A percentile compares a stretch with the other conserved stretches of the same genome.
Evolutionary conservation across 2,329 filamentous ascomycete species (phyloP).

Genomic region (Xylariaceae sp.): DNA sequence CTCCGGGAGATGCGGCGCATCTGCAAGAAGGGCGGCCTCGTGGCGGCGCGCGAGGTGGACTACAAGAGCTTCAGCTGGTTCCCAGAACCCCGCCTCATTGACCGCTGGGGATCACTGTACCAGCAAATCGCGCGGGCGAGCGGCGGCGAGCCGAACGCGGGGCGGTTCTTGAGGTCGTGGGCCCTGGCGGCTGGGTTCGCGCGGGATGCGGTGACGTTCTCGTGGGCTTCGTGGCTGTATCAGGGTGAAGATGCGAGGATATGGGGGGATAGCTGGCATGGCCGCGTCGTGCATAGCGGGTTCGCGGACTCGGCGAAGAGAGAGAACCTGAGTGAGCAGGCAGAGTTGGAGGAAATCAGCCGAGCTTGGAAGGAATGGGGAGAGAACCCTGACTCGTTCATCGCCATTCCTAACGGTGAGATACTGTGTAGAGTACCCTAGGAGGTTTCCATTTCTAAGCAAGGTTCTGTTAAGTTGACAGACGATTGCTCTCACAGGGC

Average conservation of each 20-base stretch:
- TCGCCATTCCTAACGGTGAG: slow-evolving; percentile 1
- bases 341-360: slow-evolving; percentile 7
- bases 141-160: slow-evolving; percentile 8
- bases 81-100: slow-evolving; percentile 7
- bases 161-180: slow-evolving; percentile 10
- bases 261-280: slow-evolving; percentile 9
- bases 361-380: slow-evolving; percentile 10
- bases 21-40: slow-evolving; percentile 48
- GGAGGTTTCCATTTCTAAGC: no score
- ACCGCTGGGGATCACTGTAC: slow-evolving; percentile 9
- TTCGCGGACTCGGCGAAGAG: slow-evolving; percentile 6
- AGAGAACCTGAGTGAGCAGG: neutral
- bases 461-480: no score
- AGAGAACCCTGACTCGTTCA: slow-evolving; percentile 8
- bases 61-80: slow-evolving; percentile 10
- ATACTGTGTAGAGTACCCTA: neutral
- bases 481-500: no score
- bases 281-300: slow-evolving; percentile 6
- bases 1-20: slow-evolving; percentile 52
- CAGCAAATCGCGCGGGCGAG: slow-evolving; percentile 7
- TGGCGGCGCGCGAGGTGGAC: slow-evolving; percentile 23
- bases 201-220: slow-evolving; percentile 5
- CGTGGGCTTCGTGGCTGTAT: slow-evolving; percentile 13
- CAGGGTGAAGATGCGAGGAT: slow-evolving; percentile 7
- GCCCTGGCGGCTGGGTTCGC: slow-evolving; percentile 8